Percentiles rank a stretch among this genome's conserved stretches.
phyloP scores from a whole-genome alignment of 176 grass and related monocot species.

The Avena atlantica region DNA sequence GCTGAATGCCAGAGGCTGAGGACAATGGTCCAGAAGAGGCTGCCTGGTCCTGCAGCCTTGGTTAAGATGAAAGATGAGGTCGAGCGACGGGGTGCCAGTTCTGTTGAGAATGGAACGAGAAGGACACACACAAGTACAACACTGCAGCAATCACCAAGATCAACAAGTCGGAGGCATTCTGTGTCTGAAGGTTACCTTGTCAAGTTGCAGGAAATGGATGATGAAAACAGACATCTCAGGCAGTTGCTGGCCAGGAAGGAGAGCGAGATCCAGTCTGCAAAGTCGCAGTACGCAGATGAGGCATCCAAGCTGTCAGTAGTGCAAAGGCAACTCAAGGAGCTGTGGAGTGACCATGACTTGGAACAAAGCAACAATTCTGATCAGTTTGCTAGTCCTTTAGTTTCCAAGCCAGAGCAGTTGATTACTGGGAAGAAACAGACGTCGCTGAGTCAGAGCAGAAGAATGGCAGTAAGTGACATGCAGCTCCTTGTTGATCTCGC shows the following conservation, averaged over 20 bases:
- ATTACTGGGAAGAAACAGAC: constrained; percentile 46
- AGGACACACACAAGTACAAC: constrained; percentile 29
- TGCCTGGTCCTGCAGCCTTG: constrained; percentile 68
- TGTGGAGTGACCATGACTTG: constrained; percentile 1
- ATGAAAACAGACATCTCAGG: constrained; percentile 68
- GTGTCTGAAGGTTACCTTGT: constrained; percentile 34
- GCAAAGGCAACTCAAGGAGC: constrained; percentile 42
- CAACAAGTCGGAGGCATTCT: background rate
- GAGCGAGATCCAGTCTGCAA: constrained; percentile 41
- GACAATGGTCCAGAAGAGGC: constrained; percentile 64
- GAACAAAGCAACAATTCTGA: constrained; percentile 49
- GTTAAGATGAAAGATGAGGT: constrained; percentile 79
- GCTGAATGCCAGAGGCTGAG: constrained; percentile 72
- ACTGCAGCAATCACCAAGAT: background rate
- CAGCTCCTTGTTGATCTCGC: constrained; percentile 48
- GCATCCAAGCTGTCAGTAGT: constrained; percentile 48
- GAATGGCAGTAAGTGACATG: constrained; percentile 47
- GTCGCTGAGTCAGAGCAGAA: constrained; percentile 34
- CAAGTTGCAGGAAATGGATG: constrained; percentile 58
- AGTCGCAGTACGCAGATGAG: constrained; percentile 38
- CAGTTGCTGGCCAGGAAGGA: constrained; percentile 60
- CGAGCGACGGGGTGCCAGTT: constrained; percentile 31
- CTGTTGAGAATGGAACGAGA: constrained; percentile 41
- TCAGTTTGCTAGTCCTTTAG: constrained; percentile 48
- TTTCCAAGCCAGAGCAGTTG: constrained; percentile 48